Evolutionary conservation across 1,284 basidiomycete species (phyloP).

Genomic region (Fereydounia khargensis): DNA sequence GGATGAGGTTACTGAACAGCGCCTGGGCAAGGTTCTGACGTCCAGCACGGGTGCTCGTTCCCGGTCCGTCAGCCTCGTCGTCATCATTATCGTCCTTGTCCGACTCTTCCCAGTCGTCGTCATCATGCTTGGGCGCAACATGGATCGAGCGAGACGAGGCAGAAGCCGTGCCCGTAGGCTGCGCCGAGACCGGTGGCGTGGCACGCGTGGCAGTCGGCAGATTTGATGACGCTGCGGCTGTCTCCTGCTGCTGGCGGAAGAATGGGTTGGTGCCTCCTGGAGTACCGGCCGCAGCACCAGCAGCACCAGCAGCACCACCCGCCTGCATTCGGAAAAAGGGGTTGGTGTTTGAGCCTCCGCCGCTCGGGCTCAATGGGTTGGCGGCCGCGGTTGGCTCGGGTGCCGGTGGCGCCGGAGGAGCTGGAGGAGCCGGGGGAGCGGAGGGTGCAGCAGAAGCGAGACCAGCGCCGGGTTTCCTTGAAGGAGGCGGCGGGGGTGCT

Average conservation of each 20-base stretch:
- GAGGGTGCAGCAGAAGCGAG: constrained; percentile 28
- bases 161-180: constrained; percentile 16
- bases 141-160: constrained; percentile 26
- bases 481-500: constrained; percentile 32
- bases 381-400: too few relatives aligned
- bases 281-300: constrained; percentile 11
- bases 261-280: constrained; percentile 47
- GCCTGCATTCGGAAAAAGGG: constrained; percentile 49
- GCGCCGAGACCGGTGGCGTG: constrained; percentile 31
- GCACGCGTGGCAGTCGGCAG: constrained; percentile 30
- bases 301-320: constrained; percentile 15
- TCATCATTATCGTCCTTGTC: constrained; percentile 52
- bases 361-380: too few relatives aligned
- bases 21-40: constrained; percentile 54
- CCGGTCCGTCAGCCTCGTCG: constrained; percentile 50
- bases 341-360: constrained; percentile 44
- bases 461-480: constrained; percentile 23
- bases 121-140: constrained; percentile 45
- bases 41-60: constrained; percentile 47
- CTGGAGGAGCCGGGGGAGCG: constrained; percentile 20
- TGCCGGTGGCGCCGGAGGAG: constrained; percentile 30
- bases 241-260: constrained; percentile 33
- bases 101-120: constrained; percentile 53
- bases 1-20: constrained; percentile 52
- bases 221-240: neutral